Evolutionary conservation across 2,329 filamentous ascomycete genomes (phyloP).

Genomic region (Zalaria sp.): DNA sequence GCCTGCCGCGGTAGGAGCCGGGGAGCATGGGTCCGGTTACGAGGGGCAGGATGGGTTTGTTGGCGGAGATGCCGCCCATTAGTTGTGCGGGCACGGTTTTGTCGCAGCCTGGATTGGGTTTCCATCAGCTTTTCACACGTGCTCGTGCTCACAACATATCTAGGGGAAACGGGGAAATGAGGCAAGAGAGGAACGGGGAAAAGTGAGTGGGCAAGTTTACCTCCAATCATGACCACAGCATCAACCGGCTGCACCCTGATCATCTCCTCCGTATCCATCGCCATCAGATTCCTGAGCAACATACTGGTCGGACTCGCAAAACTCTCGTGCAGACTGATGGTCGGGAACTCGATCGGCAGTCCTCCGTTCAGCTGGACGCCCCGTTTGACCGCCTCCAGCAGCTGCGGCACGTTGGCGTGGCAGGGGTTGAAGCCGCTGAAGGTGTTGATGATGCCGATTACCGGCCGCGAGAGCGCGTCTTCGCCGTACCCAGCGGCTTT

Average conservation of each 20-base stretch:
- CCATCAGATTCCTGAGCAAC: slow-evolving; percentile 62
- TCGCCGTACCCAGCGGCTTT: slow-evolving; percentile 63
- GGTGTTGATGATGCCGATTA: slow-evolving; percentile 63
- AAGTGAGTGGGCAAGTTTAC: slow-evolving; percentile 18
- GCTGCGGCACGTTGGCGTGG: slow-evolving; percentile 56
- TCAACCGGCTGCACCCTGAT: slow-evolving; percentile 57
- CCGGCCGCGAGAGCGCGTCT: slow-evolving; percentile 53
- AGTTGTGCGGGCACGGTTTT: slow-evolving; percentile 62
- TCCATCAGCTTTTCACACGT: too few relatives aligned
- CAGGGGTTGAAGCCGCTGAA: slow-evolving; percentile 62
- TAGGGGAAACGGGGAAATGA: too few relatives aligned
- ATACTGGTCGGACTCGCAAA: slow-evolving; percentile 61
- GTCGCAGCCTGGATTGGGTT: slow-evolving; percentile 43
- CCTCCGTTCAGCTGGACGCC: slow-evolving; percentile 55
- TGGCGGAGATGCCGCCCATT: slow-evolving; percentile 63
- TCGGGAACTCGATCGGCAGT: slow-evolving; percentile 58
- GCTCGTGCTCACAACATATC: too few relatives aligned
- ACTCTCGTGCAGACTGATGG: slow-evolving; percentile 56
- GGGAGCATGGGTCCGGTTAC: slow-evolving; percentile 67
- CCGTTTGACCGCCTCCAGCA: slow-evolving; percentile 56
- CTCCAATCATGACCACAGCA: slow-evolving; percentile 52
- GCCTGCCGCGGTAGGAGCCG: slow-evolving; percentile 47
- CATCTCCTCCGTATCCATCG: slow-evolving; percentile 72
- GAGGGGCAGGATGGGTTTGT: slow-evolving; percentile 55
- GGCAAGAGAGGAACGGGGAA: too few relatives aligned